Percentiles rank a stretch among this genome's conserved stretches.
Evolutionary conservation across 225 moss, liverwort and hornwort species (phyloP).

Genomic region (Ulota crispa): DNA sequence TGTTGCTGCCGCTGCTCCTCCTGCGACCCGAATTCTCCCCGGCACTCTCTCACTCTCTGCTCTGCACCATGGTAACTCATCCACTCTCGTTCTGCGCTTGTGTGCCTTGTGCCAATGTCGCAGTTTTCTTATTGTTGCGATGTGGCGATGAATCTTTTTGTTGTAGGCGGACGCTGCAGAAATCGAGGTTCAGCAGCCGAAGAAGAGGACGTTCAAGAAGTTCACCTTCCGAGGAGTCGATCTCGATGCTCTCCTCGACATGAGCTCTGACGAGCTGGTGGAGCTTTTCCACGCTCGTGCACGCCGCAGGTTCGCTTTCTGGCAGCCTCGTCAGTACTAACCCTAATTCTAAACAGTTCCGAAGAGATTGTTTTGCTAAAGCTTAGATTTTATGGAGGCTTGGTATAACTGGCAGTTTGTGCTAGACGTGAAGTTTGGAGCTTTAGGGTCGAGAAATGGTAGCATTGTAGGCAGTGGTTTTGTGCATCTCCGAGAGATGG

Average conservation of each 20-base stretch:
- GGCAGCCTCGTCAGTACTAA: neutral
- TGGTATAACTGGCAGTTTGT: neutral
- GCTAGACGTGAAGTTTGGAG: neutral
- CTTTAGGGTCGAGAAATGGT: neutral
- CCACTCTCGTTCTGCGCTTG: neutral
- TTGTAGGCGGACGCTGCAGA: slow-evolving; percentile 42
- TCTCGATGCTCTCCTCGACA: slow-evolving; percentile 72
- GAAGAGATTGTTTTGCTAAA: neutral
- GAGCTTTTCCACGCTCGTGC: slow-evolving; percentile 81
- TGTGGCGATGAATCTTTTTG: neutral
- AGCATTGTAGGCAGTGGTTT: neutral
- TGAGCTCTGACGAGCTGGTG: slow-evolving; percentile 74
- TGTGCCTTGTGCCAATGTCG: neutral
- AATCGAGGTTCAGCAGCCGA: slow-evolving; percentile 52
- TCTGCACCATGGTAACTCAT: neutral
- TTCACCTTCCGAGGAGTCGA: slow-evolving; percentile 72
- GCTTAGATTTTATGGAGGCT: neutral
- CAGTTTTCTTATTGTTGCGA: neutral
- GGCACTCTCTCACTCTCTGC: neutral
- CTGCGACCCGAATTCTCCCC: neutral
- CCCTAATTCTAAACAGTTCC: neutral
- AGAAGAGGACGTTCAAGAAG: slow-evolving; percentile 76
- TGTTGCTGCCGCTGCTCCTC: neutral
- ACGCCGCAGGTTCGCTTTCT: slow-evolving; percentile 52
- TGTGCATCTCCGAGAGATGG: neutral